Base-by-base conservation (phyloP, 108 stramenopile genomes). In the Nitzschia sp. region DNA sequence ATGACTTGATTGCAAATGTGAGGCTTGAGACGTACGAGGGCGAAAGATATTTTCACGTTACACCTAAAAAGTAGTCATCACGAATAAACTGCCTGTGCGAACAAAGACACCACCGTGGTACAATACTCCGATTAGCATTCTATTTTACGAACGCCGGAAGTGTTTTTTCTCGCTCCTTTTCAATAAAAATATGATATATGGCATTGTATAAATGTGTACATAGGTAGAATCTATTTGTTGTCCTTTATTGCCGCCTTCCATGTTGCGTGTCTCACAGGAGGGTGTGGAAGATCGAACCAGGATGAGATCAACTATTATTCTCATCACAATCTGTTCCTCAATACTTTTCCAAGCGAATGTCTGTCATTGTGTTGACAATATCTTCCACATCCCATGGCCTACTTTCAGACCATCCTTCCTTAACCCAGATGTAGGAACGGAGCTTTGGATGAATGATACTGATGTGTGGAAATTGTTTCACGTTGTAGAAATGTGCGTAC, bases 11-110 rank as follows among this genome's bases (percentile, higher is more conserved):
- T 53, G 89, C 89, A 32, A 90, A 90, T 62, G 76, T 87, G 4
- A 62, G 77, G 22, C 58, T 90, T 25, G 89, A 90, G 46, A 87
- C 86, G 2, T 90, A 90, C 56, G 89, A 85, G 13, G 89, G 85
- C n/a, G 80, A 82, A 34, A 53, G 80, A 45, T 90, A 87, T 53
- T 90, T 87, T 66, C 89, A 90, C 58, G 68, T 90, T 13, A 84
- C 89, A 15, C 89, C 89, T 1, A 26, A 3, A 23, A 58, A 21
- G 19, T 50, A 50, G 38, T 13, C 38, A 13, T n/a, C n/a, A n/a
- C n/a, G n/a, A n/a, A n/a, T n/a, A n/a, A n/a, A n/a, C n/a, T n/a
- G n/a, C n/a, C n/a, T n/a, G n/a, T n/a, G n/a, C n/a, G n/a, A n/a
- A n/a, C n/a, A n/a, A n/a, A n/a, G n/a, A n/a, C n/a, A n/a, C n/a